These are phyloP conservation scores for Clonostachys byssicola DNA, from an alignment of 2,329 filamentous ascomycete genomes.

Conservation along the genomic window DNA sequence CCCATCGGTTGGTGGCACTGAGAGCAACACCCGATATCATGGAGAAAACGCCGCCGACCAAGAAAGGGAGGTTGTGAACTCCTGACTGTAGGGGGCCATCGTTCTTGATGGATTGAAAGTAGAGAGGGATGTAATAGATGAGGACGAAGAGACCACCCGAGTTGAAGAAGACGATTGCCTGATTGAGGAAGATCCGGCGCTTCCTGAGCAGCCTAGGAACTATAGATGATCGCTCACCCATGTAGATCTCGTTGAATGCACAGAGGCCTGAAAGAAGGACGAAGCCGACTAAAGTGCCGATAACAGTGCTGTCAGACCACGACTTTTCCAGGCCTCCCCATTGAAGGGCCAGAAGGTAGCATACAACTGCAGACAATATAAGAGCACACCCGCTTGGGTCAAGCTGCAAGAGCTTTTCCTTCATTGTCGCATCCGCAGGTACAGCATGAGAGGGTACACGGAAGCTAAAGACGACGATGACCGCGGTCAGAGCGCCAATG, in stretches of 20 bases:
- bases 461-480: conserved; percentile 10
- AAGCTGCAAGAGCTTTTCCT: conserved; percentile 10
- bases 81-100: conserved; percentile 23
- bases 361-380: conserved; percentile 24
- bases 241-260: conserved; percentile 24
- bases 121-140: conserved; percentile 36
- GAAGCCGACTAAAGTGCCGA: conserved; percentile 24
- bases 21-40: conserved; percentile 18
- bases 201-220: conserved; percentile 10
- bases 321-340: conserved; percentile 5
- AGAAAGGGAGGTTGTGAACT: conserved; percentile 21
- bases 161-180: conserved; percentile 13
- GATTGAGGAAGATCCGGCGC: conserved; percentile 12
- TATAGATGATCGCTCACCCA: conserved; percentile 14
- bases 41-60: conserved; percentile 19
- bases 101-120: conserved; percentile 35
- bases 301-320: conserved; percentile 12
- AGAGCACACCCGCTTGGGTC: conserved; percentile 34
- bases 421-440: background rate
- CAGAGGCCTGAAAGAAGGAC: conserved; percentile 29
- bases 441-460: background rate
- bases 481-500: conserved; percentile 15
- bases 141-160: conserved; percentile 22
- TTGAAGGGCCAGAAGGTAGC: conserved; percentile 5
- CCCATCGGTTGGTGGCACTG: conserved; percentile 22